Base-by-base conservation (phyloP, 23 red algal species). In the Gracilariopsis chorda region DNA sequence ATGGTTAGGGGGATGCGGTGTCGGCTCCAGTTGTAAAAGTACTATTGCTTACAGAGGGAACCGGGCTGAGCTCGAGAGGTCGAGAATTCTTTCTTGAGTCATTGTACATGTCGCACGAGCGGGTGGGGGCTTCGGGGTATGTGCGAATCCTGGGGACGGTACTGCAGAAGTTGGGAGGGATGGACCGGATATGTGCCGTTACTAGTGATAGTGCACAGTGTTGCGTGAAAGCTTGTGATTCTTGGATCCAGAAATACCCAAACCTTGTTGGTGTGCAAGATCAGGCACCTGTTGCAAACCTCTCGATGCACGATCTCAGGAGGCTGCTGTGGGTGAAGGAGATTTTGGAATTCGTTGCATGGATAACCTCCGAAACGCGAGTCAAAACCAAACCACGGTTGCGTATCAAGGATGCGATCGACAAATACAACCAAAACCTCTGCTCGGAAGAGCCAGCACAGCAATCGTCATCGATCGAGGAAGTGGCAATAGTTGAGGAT, bases 51-150 rank as follows among this genome's bases (percentile, higher is more conserved):
- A 81, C 44, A 36, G 77, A 81, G 52, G 77, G 77, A 58, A 25
- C 25, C 36, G 36, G 27, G 77, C 40, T 30, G 40, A n/a, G 36
- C n/a, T 81, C 44, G 29, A 29, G 48, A 60, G 48, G 48, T 30
- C 46, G 19, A 28, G 59, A 28, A 17, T 78, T 81, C 52, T 81
- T 81, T 52, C 44, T 81, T 34, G 51, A 81, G 51, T 81, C 77
- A 24, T 46, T 58, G 9, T 81, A 36, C 39, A 81, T 51, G 33
- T 46, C 29, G 35, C 59, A 21, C 46, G 42, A 49, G 10, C 21
- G 21, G 25, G 30, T 37, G 24, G 77, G 51, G 28, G 77, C 77
- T 37, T 24, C 9, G 14, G 42, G 48, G 51, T 81, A 81, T 56
- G 51, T 81, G 48, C 46, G 59, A 81, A 55, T 81, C 59, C 35